Conservation (phyloP, 1,139 yeast species). For the Kodamaea suecica region DNA sequence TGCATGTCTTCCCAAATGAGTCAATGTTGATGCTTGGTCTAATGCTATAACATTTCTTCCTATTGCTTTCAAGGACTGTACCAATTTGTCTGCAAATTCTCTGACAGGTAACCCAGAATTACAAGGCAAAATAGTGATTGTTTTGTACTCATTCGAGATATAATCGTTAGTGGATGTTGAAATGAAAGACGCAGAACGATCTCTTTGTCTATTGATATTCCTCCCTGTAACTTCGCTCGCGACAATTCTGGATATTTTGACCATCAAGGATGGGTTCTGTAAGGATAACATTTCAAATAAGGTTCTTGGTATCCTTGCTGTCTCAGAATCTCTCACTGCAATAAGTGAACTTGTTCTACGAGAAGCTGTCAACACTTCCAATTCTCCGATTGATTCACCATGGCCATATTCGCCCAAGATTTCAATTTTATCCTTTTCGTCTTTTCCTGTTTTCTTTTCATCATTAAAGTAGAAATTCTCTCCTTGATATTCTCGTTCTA, state of each 20-base stretch:
- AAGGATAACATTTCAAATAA: constrained; percentile 81
- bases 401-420: constrained; percentile 83
- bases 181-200: constrained; percentile 3
- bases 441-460: constrained; percentile 7
- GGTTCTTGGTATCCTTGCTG: constrained; percentile 88
- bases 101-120: constrained; percentile 76
- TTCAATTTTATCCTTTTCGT: constrained; percentile 25
- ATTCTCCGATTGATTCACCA: constrained; percentile 93
- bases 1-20: constrained; percentile 86
- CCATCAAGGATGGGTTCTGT: constrained; percentile 86
- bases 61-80: constrained; percentile 65
- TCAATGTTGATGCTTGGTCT: constrained; percentile 77
- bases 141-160: constrained; percentile 58
- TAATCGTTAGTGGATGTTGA: constrained; percentile 23
- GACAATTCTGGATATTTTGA: constrained; percentile 83
- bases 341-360: constrained; percentile 70
- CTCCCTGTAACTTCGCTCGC: constrained; percentile 58
- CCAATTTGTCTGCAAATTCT: constrained; percentile 75
- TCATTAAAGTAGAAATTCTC: constrained; percentile 5
- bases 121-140: constrained; percentile 81
- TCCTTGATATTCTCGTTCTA: constrained; percentile 2
- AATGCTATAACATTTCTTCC: constrained; percentile 74
- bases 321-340: constrained; percentile 90
- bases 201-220: constrained; percentile 2
- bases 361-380: constrained; percentile 87